Base-by-base conservation (phyloP, 106 monocot species). In the Iris macrosiphon region DNA sequence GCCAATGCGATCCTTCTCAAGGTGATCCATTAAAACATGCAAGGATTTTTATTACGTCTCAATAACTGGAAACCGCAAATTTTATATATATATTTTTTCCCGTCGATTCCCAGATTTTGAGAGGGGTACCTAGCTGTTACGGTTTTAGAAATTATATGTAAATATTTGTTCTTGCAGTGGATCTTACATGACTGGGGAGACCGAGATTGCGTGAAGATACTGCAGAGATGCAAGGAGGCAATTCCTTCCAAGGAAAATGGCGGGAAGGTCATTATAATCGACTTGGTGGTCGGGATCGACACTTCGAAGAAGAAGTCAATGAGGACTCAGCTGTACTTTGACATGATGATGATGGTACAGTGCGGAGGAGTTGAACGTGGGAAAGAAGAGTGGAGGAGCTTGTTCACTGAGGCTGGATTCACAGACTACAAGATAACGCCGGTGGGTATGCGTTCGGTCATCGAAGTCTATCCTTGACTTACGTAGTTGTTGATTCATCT, bases 141-240 rank as follows among this genome's bases (percentile, higher is more conserved):
- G n/a, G n/a, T n/a, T n/a, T n/a, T n/a, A n/a, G n/a, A n/a, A n/a
- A n/a, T n/a, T n/a, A n/a, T n/a, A n/a, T n/a, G n/a, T n/a, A n/a
- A n/a, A n/a, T n/a, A n/a, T n/a, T n/a, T n/a, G n/a, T 44, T 44
- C 18, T n/a, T 49, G 51, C 23, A 65, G 65, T 65, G 65, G 52
- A 22, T 65, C 12, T 25, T 65, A 9, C 65, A 65, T 54, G 65
- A 65, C 37, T 65, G 65, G 65, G 55, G 27, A 0, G 65, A 65
- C 6, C 54, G 55, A 40, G 65, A 65, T 0, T 65, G 65, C 44
- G 31, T 65, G 26, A 54, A 43, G 44, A 65, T 65, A 53, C 32
- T 65, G 54, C 16, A 55, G 33, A 3, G 16, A 16, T 64, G 63
- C 63, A 64, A 52, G 25, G 51, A 52, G 17, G 63, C 63, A 9